A percentile compares a stretch with the other conserved stretches of the same genome.
Evolutionary conservation across 2,329 filamentous ascomycete genomes (phyloP).

Genomic region (Sporothrix variecibatus): DNA sequence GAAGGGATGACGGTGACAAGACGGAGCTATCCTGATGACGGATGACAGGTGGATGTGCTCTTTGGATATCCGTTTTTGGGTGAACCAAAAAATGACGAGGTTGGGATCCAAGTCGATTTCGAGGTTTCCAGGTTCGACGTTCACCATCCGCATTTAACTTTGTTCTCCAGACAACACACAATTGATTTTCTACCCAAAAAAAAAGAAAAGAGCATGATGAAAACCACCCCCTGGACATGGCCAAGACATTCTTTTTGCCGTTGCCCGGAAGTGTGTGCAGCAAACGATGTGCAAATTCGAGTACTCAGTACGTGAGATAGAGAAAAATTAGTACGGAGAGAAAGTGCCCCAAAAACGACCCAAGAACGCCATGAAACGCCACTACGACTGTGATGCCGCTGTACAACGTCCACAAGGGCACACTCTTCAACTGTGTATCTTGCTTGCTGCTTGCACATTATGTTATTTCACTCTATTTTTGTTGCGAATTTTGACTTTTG

Average conservation of each 20-base stretch:
- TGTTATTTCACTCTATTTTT: background rate
- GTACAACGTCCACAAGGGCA: background rate
- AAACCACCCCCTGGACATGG: background rate
- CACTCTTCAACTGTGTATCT: background rate
- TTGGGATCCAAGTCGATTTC: background rate
- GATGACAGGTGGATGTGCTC: background rate
- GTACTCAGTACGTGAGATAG: background rate
- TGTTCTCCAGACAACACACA: background rate
- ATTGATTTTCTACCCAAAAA: background rate
- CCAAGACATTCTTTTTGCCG: background rate
- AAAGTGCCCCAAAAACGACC: background rate
- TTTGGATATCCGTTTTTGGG: background rate
- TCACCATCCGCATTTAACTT: background rate
- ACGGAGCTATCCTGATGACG: background rate
- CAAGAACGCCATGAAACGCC: background rate
- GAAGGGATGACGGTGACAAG: conserved; percentile 1
- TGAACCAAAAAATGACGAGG: background rate
- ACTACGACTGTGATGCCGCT: background rate
- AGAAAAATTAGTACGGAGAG: background rate
- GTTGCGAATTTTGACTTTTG: background rate
- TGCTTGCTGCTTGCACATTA: background rate
- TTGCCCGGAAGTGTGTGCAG: conserved; percentile 5
- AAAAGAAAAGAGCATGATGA: background rate
- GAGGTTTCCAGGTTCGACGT: background rate
- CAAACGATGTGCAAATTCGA: conserved; percentile 3